Evolutionary conservation across 495 filamentous ascomycete genomes (phyloP).

Genomic region (Thozetella sp.): DNA sequence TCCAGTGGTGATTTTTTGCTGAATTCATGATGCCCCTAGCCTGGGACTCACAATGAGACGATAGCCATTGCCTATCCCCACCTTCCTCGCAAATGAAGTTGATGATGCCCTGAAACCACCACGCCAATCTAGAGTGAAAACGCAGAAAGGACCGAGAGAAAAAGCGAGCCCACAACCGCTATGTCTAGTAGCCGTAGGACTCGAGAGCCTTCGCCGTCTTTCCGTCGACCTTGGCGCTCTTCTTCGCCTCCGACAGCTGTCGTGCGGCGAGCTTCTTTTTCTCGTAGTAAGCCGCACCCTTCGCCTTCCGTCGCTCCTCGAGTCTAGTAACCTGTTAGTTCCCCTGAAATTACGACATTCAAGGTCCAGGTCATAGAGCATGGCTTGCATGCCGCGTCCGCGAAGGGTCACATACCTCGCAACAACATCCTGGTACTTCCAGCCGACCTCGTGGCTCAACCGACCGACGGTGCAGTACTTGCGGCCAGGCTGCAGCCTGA

Average conservation of each 20-base stretch:
- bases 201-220: constrained; percentile 57
- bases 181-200: constrained; percentile 55
- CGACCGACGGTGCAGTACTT: constrained; percentile 99
- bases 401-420: constrained; percentile 87
- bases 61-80: constrained; percentile 31
- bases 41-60: constrained; percentile 34
- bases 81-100: constrained; percentile 40
- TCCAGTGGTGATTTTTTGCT: constrained; percentile 39
- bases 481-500: constrained; percentile 94
- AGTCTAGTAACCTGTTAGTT: constrained; percentile 68
- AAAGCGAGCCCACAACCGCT: constrained; percentile 21
- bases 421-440: constrained; percentile 99
- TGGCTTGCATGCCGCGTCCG: too few relatives aligned
- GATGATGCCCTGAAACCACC: constrained; percentile 37
- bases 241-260: constrained; percentile 88
- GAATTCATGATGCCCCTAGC: constrained; percentile 36
- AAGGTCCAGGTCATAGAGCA: too few relatives aligned
- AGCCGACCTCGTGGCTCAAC: constrained; percentile 97
- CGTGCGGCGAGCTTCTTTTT: constrained; percentile 95
- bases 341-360: constrained; percentile 15
- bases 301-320: constrained; percentile 98
- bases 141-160: constrained; percentile 30
- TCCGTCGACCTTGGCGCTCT: constrained; percentile 83
- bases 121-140: constrained; percentile 43
- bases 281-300: constrained; percentile 98